phyloP scores from a whole-genome alignment of 1,284 basidiomycete species.

The Golubevia sp. region DNA sequence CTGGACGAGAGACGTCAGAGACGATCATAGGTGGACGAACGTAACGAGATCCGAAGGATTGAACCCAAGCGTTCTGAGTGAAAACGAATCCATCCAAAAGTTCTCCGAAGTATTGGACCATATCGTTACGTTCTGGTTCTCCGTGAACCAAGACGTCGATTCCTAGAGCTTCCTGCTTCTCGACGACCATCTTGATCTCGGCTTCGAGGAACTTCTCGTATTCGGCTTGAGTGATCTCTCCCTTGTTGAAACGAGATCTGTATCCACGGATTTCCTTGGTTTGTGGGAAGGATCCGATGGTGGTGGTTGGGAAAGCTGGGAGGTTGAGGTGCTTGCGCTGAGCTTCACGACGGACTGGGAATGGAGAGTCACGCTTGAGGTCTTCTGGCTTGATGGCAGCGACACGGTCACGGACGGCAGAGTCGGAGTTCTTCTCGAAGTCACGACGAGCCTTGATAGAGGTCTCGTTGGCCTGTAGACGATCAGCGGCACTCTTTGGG shows the following conservation, averaged over 20 bases:
- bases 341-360: conserved; percentile 82
- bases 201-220: conserved; percentile 99
- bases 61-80: conserved; percentile 98
- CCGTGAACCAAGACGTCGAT: conserved; percentile 98
- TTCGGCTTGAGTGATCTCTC: conserved; percentile 81
- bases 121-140: conserved; percentile 73
- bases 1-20: conserved; percentile 92
- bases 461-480: conserved; percentile 70
- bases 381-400: conserved; percentile 85
- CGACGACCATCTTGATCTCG: conserved; percentile 91
- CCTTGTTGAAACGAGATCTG: conserved; percentile 73
- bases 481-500: conserved; percentile 32
- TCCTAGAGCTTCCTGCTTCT: conserved; percentile 94
- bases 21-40: conserved; percentile 99
- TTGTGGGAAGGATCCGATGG: conserved; percentile 94
- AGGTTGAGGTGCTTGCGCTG: conserved; percentile 88
- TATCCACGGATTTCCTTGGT: conserved; percentile 85
- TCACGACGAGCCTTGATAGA: conserved; percentile 94
- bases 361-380: conserved; percentile 88
- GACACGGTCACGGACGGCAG: conserved; percentile 92
- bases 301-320: conserved; percentile 97
- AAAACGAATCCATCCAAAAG: conserved; percentile 94
- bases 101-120: conserved; percentile 95
- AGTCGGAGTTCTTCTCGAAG: conserved; percentile 94
- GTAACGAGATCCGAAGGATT: conserved; percentile 87